Base-by-base conservation (phyloP, 345 rosid species). In the Boechera stricta region DNA sequence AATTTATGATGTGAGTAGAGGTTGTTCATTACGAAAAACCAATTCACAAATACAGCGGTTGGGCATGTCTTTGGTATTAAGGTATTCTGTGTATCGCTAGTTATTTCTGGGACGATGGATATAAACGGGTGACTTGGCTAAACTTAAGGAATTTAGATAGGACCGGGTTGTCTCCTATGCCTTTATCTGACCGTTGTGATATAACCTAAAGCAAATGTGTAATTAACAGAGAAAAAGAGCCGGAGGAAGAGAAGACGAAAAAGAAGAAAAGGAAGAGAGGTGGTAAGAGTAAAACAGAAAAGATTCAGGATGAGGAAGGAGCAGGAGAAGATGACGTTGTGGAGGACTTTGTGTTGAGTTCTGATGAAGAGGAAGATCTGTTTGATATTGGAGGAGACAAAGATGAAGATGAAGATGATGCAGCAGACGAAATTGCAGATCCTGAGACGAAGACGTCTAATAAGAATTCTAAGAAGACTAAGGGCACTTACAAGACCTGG, bases 331-430 rank as follows among this genome's bases (percentile, higher is more conserved):
- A 92, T 79, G 99, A 95, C 39, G 78, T 92, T 64, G 93, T 95
- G 63, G 96, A 90, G 80, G 99, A 95, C 75, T 84, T 91, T 78
- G 84, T 91, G 52, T 85, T 92, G 33, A 92, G 99, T 78, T 93
- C 98, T 2, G 97, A 94, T 72, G 97, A 89, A 70, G 97, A 85
- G 21, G 93, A 56, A 29, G 70, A 75, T 68, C 56, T 77, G 48
- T 67, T 82, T 31, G 74, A 69, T 18, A 79, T 78, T 45, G 83
- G 69, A 38, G 84, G 80, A 24, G 78, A 66, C 31, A 74, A 66
- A 48, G 42, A 39, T 39, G 82, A 28, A 28, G 29, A 80, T 70
- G 76, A 72, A 7, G 69, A 68, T 12, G 81, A 70, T 54, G 87
- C 75, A 15, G 56, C 15, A 9, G 80, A 77, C 6, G 77, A 78